Base-by-base conservation (phyloP, 768 basidiomycete species). In the Kwoniella pini region DNA sequence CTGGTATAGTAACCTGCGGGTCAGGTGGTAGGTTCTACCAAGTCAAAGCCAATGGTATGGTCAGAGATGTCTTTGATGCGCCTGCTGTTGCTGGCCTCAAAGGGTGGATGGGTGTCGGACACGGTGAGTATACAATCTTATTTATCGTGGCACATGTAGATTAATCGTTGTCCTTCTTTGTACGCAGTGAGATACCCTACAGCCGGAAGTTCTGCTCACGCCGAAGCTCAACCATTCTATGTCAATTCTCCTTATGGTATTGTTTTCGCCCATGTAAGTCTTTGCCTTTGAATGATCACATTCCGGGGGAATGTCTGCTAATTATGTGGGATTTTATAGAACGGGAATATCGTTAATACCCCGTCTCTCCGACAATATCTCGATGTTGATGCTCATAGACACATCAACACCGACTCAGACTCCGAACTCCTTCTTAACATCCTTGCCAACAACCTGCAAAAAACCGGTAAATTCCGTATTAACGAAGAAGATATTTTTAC, bases 201-300 rank as follows among this genome's bases (percentile, higher is more conserved):
- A 62, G 96, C 96, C 54, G 96, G 96, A 50, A 92, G 91, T 74
- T 96, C 92, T 60, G 90, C 93, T 59, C 90, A 96, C 68, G 88
- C 95, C 11, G 96, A 99, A 77, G 94, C 96, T 7, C 96, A 99
- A 76, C 96, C 96, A 0, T 99, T 99, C 83, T 99, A 99, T 77
- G 96, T 99, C 70, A 99, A 99, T 81, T 95, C 93, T n/a, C 96
- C 96, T 2, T 99, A 98, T 78, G 96, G 96, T 52, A 95, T 99
- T 74, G 91, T 94, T 63, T 89, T 99, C 75, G 96, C 91, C 19
- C 95, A 99, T 82, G 95, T 94, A 77, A 65, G 88, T 82, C 21
- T n/a, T n/a, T n/a, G n/a, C n/a, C n/a, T n/a, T n/a, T n/a, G n/a
- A n/a, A n/a, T n/a, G n/a, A n/a, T n/a, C n/a, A 36, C 15, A 13